These are phyloP conservation scores for Camellia granthamiana DNA, from an alignment of 148 eudicot genomes.

Conservation along the genomic window DNA sequence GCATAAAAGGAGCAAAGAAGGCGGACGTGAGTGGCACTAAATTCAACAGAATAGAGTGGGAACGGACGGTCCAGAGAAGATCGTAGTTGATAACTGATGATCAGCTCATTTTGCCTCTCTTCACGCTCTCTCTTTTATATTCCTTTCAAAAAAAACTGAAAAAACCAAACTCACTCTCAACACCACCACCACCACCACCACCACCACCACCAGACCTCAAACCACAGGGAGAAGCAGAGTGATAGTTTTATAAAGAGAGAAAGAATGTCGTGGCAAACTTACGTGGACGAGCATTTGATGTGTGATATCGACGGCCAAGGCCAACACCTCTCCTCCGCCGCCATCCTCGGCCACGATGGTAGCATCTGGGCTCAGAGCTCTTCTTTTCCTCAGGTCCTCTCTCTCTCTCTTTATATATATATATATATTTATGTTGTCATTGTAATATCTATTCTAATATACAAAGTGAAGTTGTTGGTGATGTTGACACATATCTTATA, in stretches of 20 bases:
- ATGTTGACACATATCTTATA: too few relatives aligned
- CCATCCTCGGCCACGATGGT: slow-evolving; percentile 56
- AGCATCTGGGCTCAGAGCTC: slow-evolving; percentile 63
- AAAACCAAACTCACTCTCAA: neutral
- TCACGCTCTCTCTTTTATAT: neutral
- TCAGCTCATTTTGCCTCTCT: neutral
- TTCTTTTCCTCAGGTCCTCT: slow-evolving; percentile 45
- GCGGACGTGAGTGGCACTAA: slow-evolving; percentile 16
- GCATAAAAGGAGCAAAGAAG: neutral
- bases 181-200: neutral
- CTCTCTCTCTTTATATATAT: neutral
- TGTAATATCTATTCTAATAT: too few relatives aligned
- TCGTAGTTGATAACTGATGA: neutral
- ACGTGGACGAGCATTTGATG: slow-evolving; percentile 64
- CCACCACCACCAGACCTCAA: neutral
- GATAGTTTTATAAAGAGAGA: neutral
- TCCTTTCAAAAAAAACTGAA: too few relatives aligned
- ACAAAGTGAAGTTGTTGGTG: too few relatives aligned
- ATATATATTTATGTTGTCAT: neutral
- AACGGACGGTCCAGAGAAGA: slow-evolving; percentile 20
- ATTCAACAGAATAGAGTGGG: neutral
- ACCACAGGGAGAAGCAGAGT: neutral
- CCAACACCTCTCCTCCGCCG: slow-evolving; percentile 48
- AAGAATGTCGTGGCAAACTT: slow-evolving; percentile 62
- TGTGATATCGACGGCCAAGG: slow-evolving; percentile 50